Conservation (phyloP, 495 filamentous ascomycete genomes). For the Xylaria intraflava region DNA sequence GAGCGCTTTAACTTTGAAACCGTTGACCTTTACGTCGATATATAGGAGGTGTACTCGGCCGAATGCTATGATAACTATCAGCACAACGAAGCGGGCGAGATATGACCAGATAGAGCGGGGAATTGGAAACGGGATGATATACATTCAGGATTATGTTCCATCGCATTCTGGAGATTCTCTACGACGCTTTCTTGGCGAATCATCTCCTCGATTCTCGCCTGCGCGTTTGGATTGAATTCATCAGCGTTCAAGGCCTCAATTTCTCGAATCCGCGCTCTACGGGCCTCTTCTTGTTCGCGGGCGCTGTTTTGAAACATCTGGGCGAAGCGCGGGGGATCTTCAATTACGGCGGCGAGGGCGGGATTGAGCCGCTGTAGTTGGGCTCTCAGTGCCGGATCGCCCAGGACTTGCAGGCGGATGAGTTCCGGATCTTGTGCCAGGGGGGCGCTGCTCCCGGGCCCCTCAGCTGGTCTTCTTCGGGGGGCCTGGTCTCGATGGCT, state of each 20-base stretch:
- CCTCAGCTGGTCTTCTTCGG: constrained; percentile 24
- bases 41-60: constrained; percentile 92
- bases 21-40: constrained; percentile 92
- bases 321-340: constrained; percentile 69
- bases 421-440: constrained; percentile 64
- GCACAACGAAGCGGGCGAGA: constrained; percentile 4
- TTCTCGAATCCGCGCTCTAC: constrained; percentile 70
- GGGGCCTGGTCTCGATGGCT: constrained; percentile 19
- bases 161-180: constrained; percentile 89
- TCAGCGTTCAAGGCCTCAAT: constrained; percentile 76
- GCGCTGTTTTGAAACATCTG: constrained; percentile 59
- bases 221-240: constrained; percentile 84
- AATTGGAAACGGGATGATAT: constrained; percentile 18
- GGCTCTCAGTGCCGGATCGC: constrained; percentile 63
- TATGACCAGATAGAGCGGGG: constrained; percentile 1
- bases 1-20: constrained; percentile 84
- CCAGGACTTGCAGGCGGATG: constrained; percentile 72
- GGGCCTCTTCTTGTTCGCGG: constrained; percentile 59
- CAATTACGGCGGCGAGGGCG: constrained; percentile 67
- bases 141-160: constrained; percentile 97
- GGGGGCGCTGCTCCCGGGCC: constrained; percentile 20
- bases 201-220: constrained; percentile 91
- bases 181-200: constrained; percentile 89
- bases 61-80: constrained; percentile 57
- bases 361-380: constrained; percentile 64